phyloP scores from a whole-genome alignment of 2,329 filamentous ascomycete genomes.

The Thielaviopsis punctulata region DNA sequence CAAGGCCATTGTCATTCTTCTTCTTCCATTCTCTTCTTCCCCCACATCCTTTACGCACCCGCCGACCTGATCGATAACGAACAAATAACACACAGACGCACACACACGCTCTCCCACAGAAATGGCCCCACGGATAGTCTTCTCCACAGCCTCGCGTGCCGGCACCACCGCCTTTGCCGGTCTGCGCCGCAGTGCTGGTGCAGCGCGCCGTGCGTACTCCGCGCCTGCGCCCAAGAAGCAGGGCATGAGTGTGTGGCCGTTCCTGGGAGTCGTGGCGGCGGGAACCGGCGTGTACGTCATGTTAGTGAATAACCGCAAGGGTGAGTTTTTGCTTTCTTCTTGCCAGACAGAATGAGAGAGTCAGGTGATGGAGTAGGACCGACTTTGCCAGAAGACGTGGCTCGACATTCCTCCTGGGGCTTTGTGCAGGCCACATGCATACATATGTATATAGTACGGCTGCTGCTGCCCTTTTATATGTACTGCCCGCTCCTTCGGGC shows the following conservation, averaged over 20 bases:
- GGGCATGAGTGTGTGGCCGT: conserved; percentile 10
- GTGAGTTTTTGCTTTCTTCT: conserved; percentile 17
- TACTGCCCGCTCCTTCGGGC: background rate
- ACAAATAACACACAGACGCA: no score
- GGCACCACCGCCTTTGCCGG: background rate
- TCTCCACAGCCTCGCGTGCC: background rate
- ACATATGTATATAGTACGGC: background rate
- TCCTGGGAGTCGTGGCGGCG: conserved; percentile 6
- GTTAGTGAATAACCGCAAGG: conserved; percentile 31
- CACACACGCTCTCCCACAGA: no score
- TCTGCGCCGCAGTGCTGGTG: background rate
- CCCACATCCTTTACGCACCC: no score
- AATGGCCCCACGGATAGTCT: background rate
- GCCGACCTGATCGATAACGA: no score
- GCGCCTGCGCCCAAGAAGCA: conserved; percentile 1
- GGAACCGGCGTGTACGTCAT: conserved; percentile 28
- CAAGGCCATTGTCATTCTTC: background rate
- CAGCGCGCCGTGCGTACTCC: background rate
- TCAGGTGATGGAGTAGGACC: no score
- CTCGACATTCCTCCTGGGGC: background rate
- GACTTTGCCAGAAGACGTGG: no score
- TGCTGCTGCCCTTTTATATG: background rate
- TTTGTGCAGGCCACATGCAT: background rate
- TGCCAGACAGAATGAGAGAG: no score
- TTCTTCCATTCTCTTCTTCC: background rate